Base-by-base conservation (phyloP, 208 protist genomes). In the Vickermania spadyakhi region DNA sequence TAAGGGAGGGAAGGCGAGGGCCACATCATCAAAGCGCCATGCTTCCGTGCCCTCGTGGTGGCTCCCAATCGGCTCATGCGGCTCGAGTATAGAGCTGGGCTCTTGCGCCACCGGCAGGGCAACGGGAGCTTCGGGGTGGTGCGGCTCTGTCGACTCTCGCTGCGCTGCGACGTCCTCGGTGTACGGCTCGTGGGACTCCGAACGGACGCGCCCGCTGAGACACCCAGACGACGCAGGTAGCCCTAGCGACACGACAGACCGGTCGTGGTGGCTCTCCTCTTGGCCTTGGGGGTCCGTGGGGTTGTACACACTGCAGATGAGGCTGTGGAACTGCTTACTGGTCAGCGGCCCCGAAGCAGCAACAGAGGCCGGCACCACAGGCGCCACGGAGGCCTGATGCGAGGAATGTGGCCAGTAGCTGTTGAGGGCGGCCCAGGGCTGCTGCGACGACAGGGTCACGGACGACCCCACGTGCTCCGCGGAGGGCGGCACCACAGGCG, bases 281-380 rank as follows among this genome's bases (percentile, higher is more conserved):
- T 18, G 36, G 36, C 18, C 36, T 45, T 45, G 11, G 7, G 36
- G 36, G 53, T 67, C 51, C 0, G 72, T 57, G 2, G 69, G 52
- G 5, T 68, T 57, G 60, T 82, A 88, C 56, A 77, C 75, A 11
- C 67, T 66, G 65, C 84, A 79, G 51, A 92, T 64, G 25, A 92
- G 69, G 13, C 51, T 68, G 59, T 92, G 86, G 68, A 89, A 92
- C 60, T 86, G 76, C 42, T 41, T 26, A 53, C 65, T 67, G 25
- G 73, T 52, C 1, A 78, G 13, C 26, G 72, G 68, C 28, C 65
- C 62, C 0, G 60, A 60, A 4, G 68, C 63, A 3, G 65, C 60
- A 21, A 75, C 11, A 54, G 71, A 80, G 60, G 68, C 67, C 28
- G 66, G 36, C 3, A 55, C 51, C 28, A 56, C 3, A 4, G 60